Evolutionary conservation across 768 basidiomycete species (phyloP).

Genomic region (Tricholomella constricta): DNA sequence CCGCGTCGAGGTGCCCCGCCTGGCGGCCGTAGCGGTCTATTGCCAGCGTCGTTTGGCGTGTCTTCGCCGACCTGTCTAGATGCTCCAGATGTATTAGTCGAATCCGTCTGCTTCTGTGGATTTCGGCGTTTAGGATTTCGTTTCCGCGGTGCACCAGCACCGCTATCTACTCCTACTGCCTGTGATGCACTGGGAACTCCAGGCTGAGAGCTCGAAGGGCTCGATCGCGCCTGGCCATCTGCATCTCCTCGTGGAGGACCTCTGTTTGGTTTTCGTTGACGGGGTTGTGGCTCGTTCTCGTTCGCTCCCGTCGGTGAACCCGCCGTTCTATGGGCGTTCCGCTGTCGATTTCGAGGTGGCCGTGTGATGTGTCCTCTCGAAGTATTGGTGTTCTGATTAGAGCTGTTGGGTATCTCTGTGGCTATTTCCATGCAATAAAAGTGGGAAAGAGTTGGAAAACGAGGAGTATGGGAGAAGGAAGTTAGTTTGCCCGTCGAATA

Average conservation of each 20-base stretch:
- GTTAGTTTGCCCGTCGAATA: not conserved
- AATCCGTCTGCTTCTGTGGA: not conserved
- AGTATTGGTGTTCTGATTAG: conserved; percentile 4
- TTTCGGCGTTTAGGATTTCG: conserved; percentile 5
- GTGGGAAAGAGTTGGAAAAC: not conserved
- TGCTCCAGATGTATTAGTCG: not conserved
- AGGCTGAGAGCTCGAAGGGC: conserved; percentile 5
- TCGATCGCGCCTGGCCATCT: conserved; percentile 3
- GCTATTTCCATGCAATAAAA: conserved; percentile 12
- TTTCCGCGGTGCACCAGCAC: not conserved
- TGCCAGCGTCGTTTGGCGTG: not conserved
- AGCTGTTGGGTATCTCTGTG: conserved; percentile 11
- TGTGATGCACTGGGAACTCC: not conserved
- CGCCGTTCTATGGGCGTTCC: conserved; percentile 6
- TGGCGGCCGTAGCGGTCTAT: not conserved
- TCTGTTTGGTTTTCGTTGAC: conserved; percentile 1
- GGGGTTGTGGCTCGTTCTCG: conserved; percentile 2
- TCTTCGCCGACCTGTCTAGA: not conserved
- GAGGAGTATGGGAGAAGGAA: not conserved
- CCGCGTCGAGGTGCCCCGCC: conserved; percentile 25
- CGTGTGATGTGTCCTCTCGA: conserved; percentile 1
- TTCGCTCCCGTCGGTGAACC: conserved; percentile 6
- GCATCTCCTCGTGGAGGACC: not conserved
- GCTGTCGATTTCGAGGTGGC: conserved; percentile 7
- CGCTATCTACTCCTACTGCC: not conserved